Evolutionary conservation across 257 asterid genomes (phyloP).

Genomic region (Solanum arcanum): DNA sequence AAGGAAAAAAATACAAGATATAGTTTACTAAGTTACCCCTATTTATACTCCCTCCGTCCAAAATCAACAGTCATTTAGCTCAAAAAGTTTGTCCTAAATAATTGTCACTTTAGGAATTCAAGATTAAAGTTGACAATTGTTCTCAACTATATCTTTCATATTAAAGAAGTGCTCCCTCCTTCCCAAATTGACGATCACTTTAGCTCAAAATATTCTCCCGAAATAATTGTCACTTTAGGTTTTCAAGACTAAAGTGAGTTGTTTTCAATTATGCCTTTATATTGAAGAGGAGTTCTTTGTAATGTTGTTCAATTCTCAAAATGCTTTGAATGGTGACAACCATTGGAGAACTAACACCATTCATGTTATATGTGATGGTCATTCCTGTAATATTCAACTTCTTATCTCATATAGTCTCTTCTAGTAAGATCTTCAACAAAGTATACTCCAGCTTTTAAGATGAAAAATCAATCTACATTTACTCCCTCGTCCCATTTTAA

Average conservation of each 20-base stretch:
- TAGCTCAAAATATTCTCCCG: not conserved
- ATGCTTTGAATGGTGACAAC: not conserved
- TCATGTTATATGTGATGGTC: not conserved
- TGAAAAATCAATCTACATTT: not conserved
- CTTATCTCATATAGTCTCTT: not conserved
- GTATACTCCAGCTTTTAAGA: not conserved
- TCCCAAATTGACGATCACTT: not conserved
- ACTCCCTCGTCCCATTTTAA: not conserved
- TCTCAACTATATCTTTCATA: not conserved
- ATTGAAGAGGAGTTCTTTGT: not conserved
- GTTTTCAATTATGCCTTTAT: not conserved
- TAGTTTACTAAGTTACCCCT: not conserved
- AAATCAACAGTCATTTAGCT: not conserved
- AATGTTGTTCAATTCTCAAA: not conserved
- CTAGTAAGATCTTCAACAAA: not conserved
- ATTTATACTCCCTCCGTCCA: not conserved
- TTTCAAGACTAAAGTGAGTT: not conserved
- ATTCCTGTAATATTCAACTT: not conserved
- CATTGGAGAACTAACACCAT: not conserved
- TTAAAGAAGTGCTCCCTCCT: not conserved
- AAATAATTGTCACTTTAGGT: not conserved
- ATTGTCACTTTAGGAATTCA: not conserved
- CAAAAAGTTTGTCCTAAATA: not conserved
- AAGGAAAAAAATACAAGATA: not conserved
- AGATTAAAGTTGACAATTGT: not conserved